Evolutionary conservation across 192 early-diverging fungal genomes (phyloP).

Genomic region (Chytriomyces sp.): DNA sequence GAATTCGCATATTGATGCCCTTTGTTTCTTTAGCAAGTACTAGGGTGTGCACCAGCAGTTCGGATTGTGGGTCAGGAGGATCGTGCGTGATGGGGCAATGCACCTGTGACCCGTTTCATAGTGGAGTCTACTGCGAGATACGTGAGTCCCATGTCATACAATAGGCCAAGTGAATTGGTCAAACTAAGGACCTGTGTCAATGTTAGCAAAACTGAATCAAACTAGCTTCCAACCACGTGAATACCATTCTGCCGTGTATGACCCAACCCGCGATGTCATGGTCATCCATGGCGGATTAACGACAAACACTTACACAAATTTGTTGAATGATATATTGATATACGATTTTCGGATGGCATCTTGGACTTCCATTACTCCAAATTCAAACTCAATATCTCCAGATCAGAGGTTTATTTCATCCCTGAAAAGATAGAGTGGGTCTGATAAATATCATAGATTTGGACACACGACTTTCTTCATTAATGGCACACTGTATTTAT

Average conservation of each 20-base stretch:
- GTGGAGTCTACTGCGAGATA: constrained; percentile 32
- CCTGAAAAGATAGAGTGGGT: background rate
- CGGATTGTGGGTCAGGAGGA: constrained; percentile 28
- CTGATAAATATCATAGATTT: no score
- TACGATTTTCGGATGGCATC: constrained; percentile 24
- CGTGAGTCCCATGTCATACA: constrained; percentile 19
- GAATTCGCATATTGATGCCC: background rate
- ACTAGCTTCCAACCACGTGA: constrained; percentile 18
- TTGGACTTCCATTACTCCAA: background rate
- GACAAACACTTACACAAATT: constrained; percentile 4
- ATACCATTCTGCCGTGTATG: constrained; percentile 37
- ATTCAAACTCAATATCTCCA: background rate
- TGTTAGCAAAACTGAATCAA: background rate
- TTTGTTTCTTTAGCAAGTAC: background rate
- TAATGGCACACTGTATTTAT: constrained; percentile 27
- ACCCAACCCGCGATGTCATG: constrained; percentile 31
- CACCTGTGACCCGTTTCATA: constrained; percentile 20
- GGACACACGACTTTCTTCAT: constrained; percentile 31
- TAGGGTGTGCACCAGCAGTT: background rate
- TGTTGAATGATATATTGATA: constrained; percentile 30
- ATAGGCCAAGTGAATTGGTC: no score
- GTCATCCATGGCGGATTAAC: constrained; percentile 5
- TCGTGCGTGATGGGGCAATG: constrained; percentile 29
- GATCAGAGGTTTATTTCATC: background rate
- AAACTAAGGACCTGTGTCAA: no score